Conservation (phyloP, 2,329 filamentous ascomycete species). For the Colletotrichum tofieldiae region DNA sequence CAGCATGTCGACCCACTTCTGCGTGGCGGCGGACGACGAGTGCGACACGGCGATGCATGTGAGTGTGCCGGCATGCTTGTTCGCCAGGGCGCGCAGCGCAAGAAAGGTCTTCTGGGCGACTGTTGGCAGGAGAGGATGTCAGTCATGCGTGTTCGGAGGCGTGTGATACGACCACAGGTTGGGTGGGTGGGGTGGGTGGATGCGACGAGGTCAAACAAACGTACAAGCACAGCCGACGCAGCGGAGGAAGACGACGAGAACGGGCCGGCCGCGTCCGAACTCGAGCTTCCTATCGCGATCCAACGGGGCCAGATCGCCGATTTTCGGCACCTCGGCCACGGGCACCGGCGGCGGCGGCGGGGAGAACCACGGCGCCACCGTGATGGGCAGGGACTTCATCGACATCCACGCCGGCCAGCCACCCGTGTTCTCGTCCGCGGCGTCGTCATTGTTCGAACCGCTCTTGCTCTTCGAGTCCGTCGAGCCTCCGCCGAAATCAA, state of each 20-base stretch:
- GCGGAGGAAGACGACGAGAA: slow-evolving; percentile 67
- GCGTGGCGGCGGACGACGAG: slow-evolving; percentile 69
- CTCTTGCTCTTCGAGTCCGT: slow-evolving; percentile 52
- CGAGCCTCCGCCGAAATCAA: slow-evolving; percentile 58
- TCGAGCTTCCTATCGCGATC: slow-evolving; percentile 62
- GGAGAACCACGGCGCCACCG: slow-evolving; percentile 68
- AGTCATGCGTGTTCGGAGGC: background rate
- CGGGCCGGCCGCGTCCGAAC: slow-evolving; percentile 60
- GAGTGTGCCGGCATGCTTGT: slow-evolving; percentile 64
- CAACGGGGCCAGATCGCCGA: slow-evolving; percentile 64
- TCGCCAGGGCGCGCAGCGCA: slow-evolving; percentile 68
- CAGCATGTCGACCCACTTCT: slow-evolving; percentile 70
- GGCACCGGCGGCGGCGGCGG: slow-evolving; percentile 67
- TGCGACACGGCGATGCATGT: slow-evolving; percentile 74
- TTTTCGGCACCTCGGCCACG: slow-evolving; percentile 61
- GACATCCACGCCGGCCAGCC: slow-evolving; percentile 66
- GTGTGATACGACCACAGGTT: background rate
- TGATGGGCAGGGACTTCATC: slow-evolving; percentile 65
- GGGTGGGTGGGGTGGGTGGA: slow-evolving; percentile 12
- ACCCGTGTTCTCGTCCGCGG: slow-evolving; percentile 42
- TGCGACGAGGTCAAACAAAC: slow-evolving; percentile 46
- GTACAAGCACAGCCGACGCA: slow-evolving; percentile 71
- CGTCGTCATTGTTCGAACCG: slow-evolving; percentile 47
- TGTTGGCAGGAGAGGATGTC: slow-evolving; percentile 45
- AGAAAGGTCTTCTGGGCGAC: slow-evolving; percentile 73